A percentile compares a stretch with the other conserved stretches of the same genome.
phyloP scores from a whole-genome alignment of 345 rosid species.

The Corchorus olitorius region DNA sequence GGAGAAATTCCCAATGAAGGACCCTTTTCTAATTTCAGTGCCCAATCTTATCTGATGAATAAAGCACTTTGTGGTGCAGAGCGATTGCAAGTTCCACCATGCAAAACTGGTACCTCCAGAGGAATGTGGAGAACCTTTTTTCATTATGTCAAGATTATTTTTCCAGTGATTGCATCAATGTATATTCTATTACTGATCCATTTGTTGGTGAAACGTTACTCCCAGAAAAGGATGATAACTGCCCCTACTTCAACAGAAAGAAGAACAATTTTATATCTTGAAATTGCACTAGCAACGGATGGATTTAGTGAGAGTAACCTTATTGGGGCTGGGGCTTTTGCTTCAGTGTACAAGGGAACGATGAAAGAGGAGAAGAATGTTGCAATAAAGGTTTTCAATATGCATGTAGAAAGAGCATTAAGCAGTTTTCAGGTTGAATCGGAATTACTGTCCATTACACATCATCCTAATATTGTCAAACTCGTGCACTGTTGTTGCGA shows the following conservation, averaged over 20 bases:
- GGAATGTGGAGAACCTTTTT: not conserved
- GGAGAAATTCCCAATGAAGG: slow-evolving; percentile 40
- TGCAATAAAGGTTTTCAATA: slow-evolving; percentile 24
- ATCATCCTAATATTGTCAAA: slow-evolving; percentile 25
- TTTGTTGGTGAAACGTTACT: not conserved
- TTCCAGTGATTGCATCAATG: not conserved
- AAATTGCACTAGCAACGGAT: slow-evolving; percentile 29
- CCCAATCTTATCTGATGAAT: slow-evolving; percentile 27
- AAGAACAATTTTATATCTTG: slow-evolving; percentile 19
- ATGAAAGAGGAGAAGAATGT: slow-evolving; percentile 22
- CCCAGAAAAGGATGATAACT: not conserved
- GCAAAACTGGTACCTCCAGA: not conserved
- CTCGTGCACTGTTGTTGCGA: slow-evolving; percentile 18
- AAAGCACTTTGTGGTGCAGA: slow-evolving; percentile 27
- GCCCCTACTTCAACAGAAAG: not conserved
- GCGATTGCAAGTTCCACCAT: slow-evolving; percentile 17
- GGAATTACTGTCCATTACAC: not conserved
- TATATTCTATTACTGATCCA: not conserved
- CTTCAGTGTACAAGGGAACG: slow-evolving; percentile 19
- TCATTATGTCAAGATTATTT: not conserved
- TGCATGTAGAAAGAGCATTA: slow-evolving; percentile 12
- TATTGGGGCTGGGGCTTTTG: slow-evolving; percentile 28
- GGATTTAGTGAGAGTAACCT: slow-evolving; percentile 29
- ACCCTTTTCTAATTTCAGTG: slow-evolving; percentile 30
- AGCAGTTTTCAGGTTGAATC: slow-evolving; percentile 18